phyloP scores from a whole-genome alignment of 164 flowering plant species.

The Platanus orientalis region DNA sequence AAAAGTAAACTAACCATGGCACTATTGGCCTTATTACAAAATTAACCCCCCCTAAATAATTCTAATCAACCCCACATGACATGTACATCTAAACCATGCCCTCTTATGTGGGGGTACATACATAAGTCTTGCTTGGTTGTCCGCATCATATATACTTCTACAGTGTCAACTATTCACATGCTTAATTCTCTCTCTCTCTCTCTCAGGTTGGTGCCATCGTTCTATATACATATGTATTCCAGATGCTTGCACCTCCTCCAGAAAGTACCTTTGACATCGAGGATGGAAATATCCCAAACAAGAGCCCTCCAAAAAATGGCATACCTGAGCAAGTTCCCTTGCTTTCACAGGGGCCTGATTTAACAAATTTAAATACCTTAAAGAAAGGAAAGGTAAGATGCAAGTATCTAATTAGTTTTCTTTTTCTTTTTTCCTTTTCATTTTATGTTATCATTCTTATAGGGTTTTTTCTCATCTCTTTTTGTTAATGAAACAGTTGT shows the following conservation, averaged over 20 bases:
- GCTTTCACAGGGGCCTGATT: constrained; percentile 29
- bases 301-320: constrained; percentile 30
- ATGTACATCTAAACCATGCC: too few relatives aligned
- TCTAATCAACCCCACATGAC: too few relatives aligned
- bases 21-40: too few relatives aligned
- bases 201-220: constrained; percentile 92
- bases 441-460: background rate
- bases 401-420: background rate
- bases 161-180: background rate
- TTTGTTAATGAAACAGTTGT: background rate
- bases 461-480: background rate
- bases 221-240: constrained; percentile 85
- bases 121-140: too few relatives aligned
- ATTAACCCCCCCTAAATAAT: too few relatives aligned
- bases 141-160: too few relatives aligned
- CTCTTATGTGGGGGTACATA: too few relatives aligned
- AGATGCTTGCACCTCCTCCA: constrained; percentile 93
- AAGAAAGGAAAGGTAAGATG: constrained; percentile 50
- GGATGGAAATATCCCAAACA: constrained; percentile 45
- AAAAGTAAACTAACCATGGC: too few relatives aligned
- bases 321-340: constrained; percentile 3
- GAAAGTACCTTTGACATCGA: constrained; percentile 78
- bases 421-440: background rate
- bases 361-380: constrained; percentile 22
- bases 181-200: background rate